A percentile compares a stretch with the other conserved stretches of the same genome.
Conservation (phyloP, 805 yeast species). For the Spathaspora passalidarum region DNA sequence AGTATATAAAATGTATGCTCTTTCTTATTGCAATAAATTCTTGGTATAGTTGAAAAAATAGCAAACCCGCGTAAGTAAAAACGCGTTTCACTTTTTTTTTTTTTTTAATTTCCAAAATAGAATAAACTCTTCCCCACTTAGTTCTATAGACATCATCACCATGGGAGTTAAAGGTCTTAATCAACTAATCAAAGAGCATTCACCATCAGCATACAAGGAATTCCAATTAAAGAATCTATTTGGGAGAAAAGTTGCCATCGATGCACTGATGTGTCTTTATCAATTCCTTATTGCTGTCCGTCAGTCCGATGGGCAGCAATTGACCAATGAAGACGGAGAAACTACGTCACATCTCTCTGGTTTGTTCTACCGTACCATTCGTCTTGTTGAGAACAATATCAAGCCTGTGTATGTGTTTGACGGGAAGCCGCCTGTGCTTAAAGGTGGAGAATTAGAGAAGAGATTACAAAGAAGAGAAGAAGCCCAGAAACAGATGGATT, state of each 20-base stretch:
- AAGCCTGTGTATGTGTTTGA: slow-evolving; percentile 97
- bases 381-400: slow-evolving; percentile 88
- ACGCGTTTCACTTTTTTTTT: neutral
- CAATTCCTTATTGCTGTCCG: slow-evolving; percentile 96
- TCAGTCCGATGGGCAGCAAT: slow-evolving; percentile 93
- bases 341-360: slow-evolving; percentile 94
- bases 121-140: neutral
- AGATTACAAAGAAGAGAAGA: slow-evolving; percentile 78
- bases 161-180: slow-evolving; percentile 58
- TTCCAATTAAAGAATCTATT: slow-evolving; percentile 81
- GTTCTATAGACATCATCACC: neutral
- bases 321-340: slow-evolving; percentile 85
- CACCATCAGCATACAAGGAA: slow-evolving; percentile 75
- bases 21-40: neutral
- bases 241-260: slow-evolving; percentile 97
- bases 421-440: slow-evolving; percentile 94
- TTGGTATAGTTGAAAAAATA: neutral
- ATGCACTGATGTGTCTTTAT: slow-evolving; percentile 94
- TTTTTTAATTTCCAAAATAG: neutral
- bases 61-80: neutral
- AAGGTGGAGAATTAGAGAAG: slow-evolving; percentile 89
- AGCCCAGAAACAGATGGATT: slow-evolving; percentile 73
- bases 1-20: neutral
- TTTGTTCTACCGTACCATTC: slow-evolving; percentile 87
- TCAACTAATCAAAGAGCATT: slow-evolving; percentile 83